Percentiles rank a stretch among this genome's conserved stretches.
These are phyloP conservation scores for Neonectria ditissima DNA, from an alignment of 2,329 filamentous ascomycete genomes.

Conservation along the genomic window DNA sequence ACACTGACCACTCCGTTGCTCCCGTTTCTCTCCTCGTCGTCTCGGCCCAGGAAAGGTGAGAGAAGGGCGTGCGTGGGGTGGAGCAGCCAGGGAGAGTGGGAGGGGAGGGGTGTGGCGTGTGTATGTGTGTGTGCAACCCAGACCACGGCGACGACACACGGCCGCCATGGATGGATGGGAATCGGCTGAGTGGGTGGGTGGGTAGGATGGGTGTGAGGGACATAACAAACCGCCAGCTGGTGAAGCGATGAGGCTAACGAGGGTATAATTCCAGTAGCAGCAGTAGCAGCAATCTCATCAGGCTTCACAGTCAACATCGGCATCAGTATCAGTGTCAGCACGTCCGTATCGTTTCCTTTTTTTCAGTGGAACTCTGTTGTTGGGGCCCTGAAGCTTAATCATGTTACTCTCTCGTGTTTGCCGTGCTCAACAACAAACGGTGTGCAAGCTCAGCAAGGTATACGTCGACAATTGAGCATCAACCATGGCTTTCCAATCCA, in stretches of 20 bases:
- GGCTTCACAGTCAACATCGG: not conserved
- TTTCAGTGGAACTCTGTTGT: not conserved
- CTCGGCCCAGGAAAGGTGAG: constrained; percentile 16
- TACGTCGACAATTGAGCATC: constrained; percentile 16
- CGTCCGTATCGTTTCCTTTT: too few relatives aligned
- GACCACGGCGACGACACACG: constrained; percentile 1
- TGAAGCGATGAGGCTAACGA: not conserved
- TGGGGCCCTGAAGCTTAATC: not conserved
- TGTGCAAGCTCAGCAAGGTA: constrained; percentile 20
- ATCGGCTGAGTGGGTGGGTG: constrained; percentile 5
- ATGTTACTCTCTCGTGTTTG: not conserved
- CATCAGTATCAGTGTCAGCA: not conserved
- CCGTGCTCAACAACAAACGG: not conserved
- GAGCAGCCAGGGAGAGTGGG: not conserved
- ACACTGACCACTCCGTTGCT: not conserved
- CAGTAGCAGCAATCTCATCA: not conserved
- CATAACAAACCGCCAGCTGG: constrained; percentile 13
- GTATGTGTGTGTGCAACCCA: constrained; percentile 12
- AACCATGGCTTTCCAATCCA: not conserved
- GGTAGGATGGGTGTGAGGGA: constrained; percentile 19
- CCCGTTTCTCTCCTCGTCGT: not conserved
- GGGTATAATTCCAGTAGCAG: constrained; percentile 1
- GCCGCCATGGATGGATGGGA: constrained; percentile 3
- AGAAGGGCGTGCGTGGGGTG: constrained; percentile 13
- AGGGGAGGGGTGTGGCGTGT: constrained; percentile 8